phyloP scores from a whole-genome alignment of 257 asterid genomes.

The Marsdenia floribunda region DNA sequence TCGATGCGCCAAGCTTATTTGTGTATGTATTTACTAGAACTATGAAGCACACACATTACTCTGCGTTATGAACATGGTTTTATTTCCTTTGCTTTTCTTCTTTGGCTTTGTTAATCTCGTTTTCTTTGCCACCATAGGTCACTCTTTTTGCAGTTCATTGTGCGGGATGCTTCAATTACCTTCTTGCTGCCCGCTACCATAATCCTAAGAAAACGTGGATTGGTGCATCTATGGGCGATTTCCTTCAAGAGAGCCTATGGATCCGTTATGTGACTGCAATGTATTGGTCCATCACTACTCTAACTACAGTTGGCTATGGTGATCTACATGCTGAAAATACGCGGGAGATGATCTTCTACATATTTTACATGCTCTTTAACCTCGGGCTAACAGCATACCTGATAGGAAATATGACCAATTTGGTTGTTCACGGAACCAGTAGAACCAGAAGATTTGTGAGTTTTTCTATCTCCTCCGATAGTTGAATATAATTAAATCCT shows the following conservation, averaged over 20 bases:
- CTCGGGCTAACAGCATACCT: slow-evolving; percentile 84
- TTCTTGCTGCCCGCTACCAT: slow-evolving; percentile 67
- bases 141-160: slow-evolving; percentile 91
- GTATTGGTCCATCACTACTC: slow-evolving; percentile 94
- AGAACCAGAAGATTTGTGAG: slow-evolving; percentile 83
- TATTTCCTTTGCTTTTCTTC: background rate
- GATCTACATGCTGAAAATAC: slow-evolving; percentile 86
- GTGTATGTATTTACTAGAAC: slow-evolving; percentile 47
- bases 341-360: slow-evolving; percentile 77
- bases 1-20: slow-evolving; percentile 76
- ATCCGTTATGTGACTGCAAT: slow-evolving; percentile 69
- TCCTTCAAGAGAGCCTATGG: slow-evolving; percentile 62
- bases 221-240: slow-evolving; percentile 61
- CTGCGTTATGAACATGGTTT: background rate
- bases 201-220: slow-evolving; percentile 72
- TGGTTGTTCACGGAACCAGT: slow-evolving; percentile 91
- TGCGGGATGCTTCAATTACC: slow-evolving; percentile 90
- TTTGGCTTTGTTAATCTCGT: background rate
- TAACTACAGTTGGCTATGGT: slow-evolving; percentile 94
- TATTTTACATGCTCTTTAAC: slow-evolving; percentile 90
- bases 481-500: background rate
- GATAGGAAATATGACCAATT: slow-evolving; percentile 95
- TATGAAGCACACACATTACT: background rate
- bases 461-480: background rate
- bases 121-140: slow-evolving; percentile 43